Base-by-base conservation (phyloP, 2,329 filamentous ascomycete species). In the Escovopsis sp. region DNA sequence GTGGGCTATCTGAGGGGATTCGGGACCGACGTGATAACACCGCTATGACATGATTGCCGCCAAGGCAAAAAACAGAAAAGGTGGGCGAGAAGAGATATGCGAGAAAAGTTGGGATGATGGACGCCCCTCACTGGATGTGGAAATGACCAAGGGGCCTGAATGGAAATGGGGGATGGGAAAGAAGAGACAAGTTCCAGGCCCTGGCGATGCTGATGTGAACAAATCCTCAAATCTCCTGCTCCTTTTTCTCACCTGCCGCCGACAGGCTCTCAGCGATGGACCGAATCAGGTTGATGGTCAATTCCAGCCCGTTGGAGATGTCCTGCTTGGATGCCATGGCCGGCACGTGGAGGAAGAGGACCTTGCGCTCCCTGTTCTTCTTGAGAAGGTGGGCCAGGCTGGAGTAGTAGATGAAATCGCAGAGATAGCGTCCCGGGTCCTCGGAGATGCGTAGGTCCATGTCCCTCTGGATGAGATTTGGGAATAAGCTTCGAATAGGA, bases 371-470 rank as follows among this genome's bases (percentile, higher is more conserved):
- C 46, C 66, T 55, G 37, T 64, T 53, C 38, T 64, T 58, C 54
- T 69, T 71, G 51, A 63, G 65, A 33, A 77, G 60, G 45, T 77
- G 63, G 18, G 80, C 68, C 50, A 86, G 58, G 47, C 77, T 82
- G 6, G 75, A 77, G 59, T 77, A 86, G 59, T 82, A 85, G 50
- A 82, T 85, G 54, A 84, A 88, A 55, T 88, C 83, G 60, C 83
- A 88, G 12, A 87, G 66, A 57, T 81, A 88, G 18, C 71, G 72
- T 3, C 83, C 83, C 0, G 83, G 76, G 49, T 88, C 79, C 36
- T 77, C 70, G 0, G 80, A 85, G 34, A 82, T 64, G 30, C 75
- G 69, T 7, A 78, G 57, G 47, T 72, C 67, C 40, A 60, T 49
- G 37, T 62, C 56, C 36, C 58, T 52, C 66, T 65, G 43, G 44